Evolutionary conservation across 208 protist species (phyloP).

Genomic region (Acanthamoeba castellanii): DNA sequence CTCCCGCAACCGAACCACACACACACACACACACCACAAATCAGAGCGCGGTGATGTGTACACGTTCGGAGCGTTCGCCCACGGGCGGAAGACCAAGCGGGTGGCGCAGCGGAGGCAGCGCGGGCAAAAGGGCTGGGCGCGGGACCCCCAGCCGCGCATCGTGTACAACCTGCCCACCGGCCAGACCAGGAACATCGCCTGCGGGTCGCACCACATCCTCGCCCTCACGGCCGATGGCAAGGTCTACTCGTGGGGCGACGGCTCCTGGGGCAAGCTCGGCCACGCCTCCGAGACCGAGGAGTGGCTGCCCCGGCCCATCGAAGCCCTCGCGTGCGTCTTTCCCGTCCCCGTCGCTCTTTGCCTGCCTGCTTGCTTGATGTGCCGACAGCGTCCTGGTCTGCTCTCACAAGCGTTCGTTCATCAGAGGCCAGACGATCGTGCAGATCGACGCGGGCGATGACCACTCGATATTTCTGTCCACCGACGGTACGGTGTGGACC

Average conservation of each 20-base stretch:
- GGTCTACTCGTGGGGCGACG: slow-evolving; percentile 66
- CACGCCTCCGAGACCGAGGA: slow-evolving; percentile 58
- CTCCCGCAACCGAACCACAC: neutral
- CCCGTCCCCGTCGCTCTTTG: no score
- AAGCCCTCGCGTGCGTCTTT: neutral
- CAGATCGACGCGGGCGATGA: slow-evolving; percentile 44
- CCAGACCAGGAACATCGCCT: slow-evolving; percentile 32
- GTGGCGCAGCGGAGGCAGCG: neutral
- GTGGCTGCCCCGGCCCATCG: slow-evolving; percentile 38
- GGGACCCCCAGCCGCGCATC: slow-evolving; percentile 52
- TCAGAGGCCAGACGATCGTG: neutral
- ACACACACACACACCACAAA: no score
- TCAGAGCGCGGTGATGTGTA: slow-evolving; percentile 52
- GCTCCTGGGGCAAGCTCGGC: slow-evolving; percentile 64
- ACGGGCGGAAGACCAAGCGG: slow-evolving; percentile 58
- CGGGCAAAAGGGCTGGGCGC: neutral
- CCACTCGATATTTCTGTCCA: slow-evolving; percentile 24
- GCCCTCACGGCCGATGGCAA: slow-evolving; percentile 41
- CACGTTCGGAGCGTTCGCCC: slow-evolving; percentile 54
- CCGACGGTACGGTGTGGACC: slow-evolving; percentile 50
- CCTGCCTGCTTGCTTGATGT: neutral
- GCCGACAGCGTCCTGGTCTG: neutral
- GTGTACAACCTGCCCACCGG: slow-evolving; percentile 49
- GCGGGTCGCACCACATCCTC: slow-evolving; percentile 54
- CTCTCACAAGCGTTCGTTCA: neutral